Conservation (phyloP, 768 basidiomycete genomes). For the Asterophora lycoperdoides region DNA sequence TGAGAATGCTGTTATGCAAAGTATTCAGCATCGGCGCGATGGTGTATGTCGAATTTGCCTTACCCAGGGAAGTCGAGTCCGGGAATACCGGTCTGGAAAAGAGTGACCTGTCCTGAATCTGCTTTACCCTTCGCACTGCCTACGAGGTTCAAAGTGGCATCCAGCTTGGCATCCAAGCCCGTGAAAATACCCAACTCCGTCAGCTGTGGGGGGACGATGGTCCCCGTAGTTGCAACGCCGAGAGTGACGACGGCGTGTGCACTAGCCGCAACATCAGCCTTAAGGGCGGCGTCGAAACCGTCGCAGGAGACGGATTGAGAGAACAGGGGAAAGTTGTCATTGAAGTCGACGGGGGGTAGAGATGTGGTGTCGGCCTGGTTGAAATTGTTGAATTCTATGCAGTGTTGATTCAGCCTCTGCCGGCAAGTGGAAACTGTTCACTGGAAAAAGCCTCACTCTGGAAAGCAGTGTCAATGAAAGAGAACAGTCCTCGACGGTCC, state of each 20-base stretch:
- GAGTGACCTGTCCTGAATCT: conserved; percentile 37
- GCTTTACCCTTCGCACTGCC: conserved; percentile 29
- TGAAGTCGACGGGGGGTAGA: conserved; percentile 28
- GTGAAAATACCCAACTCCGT: conserved; percentile 30
- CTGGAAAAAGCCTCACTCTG: conserved; percentile 13
- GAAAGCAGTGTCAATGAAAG: conserved; percentile 25
- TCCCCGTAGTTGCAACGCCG: conserved; percentile 21
- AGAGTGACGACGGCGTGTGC: conserved; percentile 24
- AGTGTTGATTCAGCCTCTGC: background rate
- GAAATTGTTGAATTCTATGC: conserved; percentile 24
- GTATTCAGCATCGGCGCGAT: background rate
- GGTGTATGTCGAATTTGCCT: background rate
- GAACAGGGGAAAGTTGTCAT: conserved; percentile 27
- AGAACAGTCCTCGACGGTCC: conserved; percentile 20
- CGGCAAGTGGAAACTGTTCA: background rate
- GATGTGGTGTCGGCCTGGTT: conserved; percentile 26
- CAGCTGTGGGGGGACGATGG: conserved; percentile 22
- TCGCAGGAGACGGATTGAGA: conserved; percentile 19
- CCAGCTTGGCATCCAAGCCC: conserved; percentile 32
- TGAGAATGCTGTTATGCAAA: conserved; percentile 28
- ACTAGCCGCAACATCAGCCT: conserved; percentile 14
- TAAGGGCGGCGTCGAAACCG: conserved; percentile 11
- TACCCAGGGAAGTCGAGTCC: conserved; percentile 51
- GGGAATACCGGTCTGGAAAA: conserved; percentile 40
- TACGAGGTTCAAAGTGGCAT: conserved; percentile 32